These are phyloP conservation scores for Diaporthe citriasiana DNA, from an alignment of 2,329 filamentous ascomycete genomes.

Conservation along the genomic window DNA sequence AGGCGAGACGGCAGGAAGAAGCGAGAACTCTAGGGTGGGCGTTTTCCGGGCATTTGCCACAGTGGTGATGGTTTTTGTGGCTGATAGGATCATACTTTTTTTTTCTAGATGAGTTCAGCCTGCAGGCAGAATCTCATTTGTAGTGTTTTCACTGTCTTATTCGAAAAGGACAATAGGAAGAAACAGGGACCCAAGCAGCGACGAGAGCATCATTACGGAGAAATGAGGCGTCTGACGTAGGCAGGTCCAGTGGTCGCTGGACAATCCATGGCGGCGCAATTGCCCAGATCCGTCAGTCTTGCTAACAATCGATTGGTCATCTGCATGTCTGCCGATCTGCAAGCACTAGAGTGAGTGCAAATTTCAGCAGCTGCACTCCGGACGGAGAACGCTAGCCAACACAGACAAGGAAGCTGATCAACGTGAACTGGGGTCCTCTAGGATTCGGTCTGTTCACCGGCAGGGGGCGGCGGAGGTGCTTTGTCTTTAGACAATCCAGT, in stretches of 20 bases:
- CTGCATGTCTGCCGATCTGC: background rate
- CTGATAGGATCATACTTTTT: background rate
- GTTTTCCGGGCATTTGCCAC: background rate
- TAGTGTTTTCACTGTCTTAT: background rate
- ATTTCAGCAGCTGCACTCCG: background rate
- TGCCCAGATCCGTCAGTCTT: background rate
- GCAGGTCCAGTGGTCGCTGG: background rate
- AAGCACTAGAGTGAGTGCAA: background rate
- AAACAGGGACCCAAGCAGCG: background rate
- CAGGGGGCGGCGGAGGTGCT: constrained; percentile 14
- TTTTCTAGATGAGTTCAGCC: background rate
- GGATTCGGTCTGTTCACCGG: background rate
- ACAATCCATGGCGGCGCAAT: background rate
- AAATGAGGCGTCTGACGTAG: background rate
- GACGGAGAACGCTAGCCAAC: background rate
- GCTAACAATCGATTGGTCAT: background rate
- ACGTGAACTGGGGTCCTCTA: background rate
- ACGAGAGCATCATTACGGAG: background rate
- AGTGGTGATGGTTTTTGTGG: background rate
- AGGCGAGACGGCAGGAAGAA: background rate
- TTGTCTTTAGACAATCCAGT: background rate
- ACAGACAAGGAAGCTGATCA: background rate
- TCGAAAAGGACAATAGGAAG: background rate
- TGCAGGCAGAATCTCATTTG: background rate
- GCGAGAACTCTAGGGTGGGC: background rate